Evolutionary conservation across 163 green algal species (phyloP), one percentile per base, ranked within the genome.

Genomic region (Chlamydomonas reinhardtii): DNA sequence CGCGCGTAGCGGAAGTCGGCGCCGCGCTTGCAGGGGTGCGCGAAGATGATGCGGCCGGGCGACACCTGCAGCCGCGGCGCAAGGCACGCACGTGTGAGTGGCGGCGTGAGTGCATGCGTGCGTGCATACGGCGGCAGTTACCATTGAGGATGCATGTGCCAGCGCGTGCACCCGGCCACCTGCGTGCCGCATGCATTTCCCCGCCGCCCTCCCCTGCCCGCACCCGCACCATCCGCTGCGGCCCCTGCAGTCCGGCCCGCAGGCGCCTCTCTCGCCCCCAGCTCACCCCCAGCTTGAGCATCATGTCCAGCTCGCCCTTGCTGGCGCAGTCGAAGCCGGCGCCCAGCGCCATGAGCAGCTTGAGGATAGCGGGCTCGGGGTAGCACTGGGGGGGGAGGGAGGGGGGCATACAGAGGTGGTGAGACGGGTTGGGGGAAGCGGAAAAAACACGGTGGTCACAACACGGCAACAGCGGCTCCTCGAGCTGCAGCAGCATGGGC

Each of bases 301-400:
- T 95, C 76, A 88, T 79, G 35, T 95, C 86, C 59, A 98, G 88
- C 92, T 99, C 97, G 16, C 94, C 94, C 68, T 96, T 94, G 62
- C 89, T 96, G 6, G 98, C 98, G 84, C 97, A 99, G 93, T 99
- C 98, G 89, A 99, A 99, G 64, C 98, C 97, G 20, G 95, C 93
- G 66, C 98, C 98, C 48, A 99, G 85, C 1, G 94, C 87, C 15
- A 92, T 93, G 66, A 73, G 92, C 66, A 94, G 90, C 14, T 89
- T 85, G 68, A 99, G 89, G 70, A 99, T 86, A 20, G 91, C 94
- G 8, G 91, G 78, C 86, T 99, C 94, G 16, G 94, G 95, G 93
- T 98, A 97, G 93, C 97, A 99, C 93, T 99, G 99, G 79, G 99
- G 96, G 24, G 97, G 97, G 89, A 98, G 99, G 43, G 94, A 97